Conservation (phyloP, 192 early-diverging fungal genomes). For the Entomortierella beljakovae region DNA sequence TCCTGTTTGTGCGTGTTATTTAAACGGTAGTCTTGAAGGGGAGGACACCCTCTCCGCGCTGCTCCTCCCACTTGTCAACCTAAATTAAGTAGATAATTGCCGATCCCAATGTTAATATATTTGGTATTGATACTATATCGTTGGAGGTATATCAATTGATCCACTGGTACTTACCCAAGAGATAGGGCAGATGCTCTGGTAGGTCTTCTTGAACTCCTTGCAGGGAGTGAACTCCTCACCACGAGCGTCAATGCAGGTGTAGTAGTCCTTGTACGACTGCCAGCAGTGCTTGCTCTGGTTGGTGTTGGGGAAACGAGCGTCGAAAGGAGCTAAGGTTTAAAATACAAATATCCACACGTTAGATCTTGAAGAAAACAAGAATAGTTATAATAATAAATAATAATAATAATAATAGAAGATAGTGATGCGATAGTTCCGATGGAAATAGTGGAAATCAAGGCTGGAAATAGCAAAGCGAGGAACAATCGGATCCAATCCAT, state of each 20-base stretch:
- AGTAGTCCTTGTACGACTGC: slow-evolving; percentile 99
- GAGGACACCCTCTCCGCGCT: slow-evolving; percentile 48
- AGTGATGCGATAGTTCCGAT: too few relatives aligned
- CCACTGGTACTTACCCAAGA: slow-evolving; percentile 78
- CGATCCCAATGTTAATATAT: too few relatives aligned
- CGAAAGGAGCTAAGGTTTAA: slow-evolving; percentile 60
- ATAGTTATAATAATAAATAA: too few relatives aligned
- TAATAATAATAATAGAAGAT: too few relatives aligned
- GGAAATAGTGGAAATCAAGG: too few relatives aligned
- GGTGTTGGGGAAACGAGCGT: slow-evolving; percentile 94
- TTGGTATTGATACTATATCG: background rate
- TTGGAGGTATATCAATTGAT: background rate
- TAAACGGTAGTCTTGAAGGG: slow-evolving; percentile 46
- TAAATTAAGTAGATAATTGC: background rate
- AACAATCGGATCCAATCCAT: too few relatives aligned
- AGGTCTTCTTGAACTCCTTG: slow-evolving; percentile 89
- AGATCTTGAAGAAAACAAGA: background rate
- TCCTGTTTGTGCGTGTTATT: background rate
- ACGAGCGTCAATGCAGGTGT: slow-evolving; percentile 91
- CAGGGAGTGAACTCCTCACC: slow-evolving; percentile 97
- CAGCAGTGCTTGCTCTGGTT: slow-evolving; percentile 99
- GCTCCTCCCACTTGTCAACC: slow-evolving; percentile 49
- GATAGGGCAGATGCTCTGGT: slow-evolving; percentile 89
- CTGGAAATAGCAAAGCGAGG: too few relatives aligned
- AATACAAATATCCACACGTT: too few relatives aligned